Conservation (phyloP, 768 basidiomycete species). For the Fomitopsis serialis region DNA sequence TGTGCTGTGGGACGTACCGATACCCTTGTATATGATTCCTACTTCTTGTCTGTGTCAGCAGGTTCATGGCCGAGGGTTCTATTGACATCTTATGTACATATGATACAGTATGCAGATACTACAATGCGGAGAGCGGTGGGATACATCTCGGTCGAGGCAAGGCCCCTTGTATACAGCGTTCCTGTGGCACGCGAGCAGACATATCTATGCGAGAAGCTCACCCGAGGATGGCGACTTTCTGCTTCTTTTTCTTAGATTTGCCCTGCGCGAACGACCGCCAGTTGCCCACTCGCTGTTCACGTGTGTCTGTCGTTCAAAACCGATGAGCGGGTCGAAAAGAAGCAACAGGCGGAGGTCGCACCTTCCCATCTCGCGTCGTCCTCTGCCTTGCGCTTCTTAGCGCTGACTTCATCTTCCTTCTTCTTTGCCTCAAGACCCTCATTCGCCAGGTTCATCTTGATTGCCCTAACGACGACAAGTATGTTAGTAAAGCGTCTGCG, state of each 20-base stretch:
- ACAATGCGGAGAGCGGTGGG: neutral
- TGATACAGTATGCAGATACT: neutral
- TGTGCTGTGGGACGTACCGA: no score
- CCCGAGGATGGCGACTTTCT: constrained; percentile 39
- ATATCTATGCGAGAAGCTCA: constrained; percentile 9
- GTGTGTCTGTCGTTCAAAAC: constrained; percentile 31
- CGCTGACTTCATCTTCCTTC: constrained; percentile 79
- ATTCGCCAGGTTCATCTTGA: constrained; percentile 89
- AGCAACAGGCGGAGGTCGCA: constrained; percentile 22
- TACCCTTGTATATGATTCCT: neutral
- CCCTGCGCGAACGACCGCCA: constrained; percentile 71
- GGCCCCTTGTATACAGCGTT: neutral
- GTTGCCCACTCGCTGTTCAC: constrained; percentile 79
- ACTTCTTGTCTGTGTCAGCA: neutral
- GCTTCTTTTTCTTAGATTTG: constrained; percentile 82
- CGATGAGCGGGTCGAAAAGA: neutral
- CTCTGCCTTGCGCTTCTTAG: constrained; percentile 82
- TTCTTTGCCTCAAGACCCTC: constrained; percentile 90
- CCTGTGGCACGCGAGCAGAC: neutral
- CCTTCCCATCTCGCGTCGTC: constrained; percentile 91
- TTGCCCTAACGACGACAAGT: constrained; percentile 44
- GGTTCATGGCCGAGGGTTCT: neutral
- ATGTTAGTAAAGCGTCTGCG: neutral
- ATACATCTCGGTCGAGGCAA: neutral
- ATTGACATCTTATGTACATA: neutral